Evolutionary conservation across 345 rosid species (phyloP).

Genomic region (Firmiana major): DNA sequence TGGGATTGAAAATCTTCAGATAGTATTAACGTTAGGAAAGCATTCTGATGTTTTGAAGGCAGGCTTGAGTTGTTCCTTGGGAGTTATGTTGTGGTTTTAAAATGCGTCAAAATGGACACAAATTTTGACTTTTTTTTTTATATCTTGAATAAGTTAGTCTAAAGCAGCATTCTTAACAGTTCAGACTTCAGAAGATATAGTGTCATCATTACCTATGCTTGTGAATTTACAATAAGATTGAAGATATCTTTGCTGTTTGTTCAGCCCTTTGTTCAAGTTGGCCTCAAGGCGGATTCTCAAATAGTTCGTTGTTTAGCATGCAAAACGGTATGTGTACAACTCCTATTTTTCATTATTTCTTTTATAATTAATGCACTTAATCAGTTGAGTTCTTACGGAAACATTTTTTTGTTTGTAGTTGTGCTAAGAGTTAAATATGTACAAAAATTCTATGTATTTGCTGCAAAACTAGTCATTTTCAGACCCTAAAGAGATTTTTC

Average conservation of each 20-base stretch:
- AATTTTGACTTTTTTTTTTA: not conserved
- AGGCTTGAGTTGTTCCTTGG: not conserved
- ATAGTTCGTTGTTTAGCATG: constrained; percentile 61
- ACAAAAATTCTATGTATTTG: not conserved
- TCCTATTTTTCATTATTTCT: not conserved
- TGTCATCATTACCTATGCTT: not conserved
- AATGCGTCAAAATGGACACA: not conserved
- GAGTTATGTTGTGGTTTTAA: not conserved
- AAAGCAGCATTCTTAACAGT: not conserved
- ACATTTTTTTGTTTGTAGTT: not conserved
- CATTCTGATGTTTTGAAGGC: not conserved
- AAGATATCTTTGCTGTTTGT: constrained; percentile 17
- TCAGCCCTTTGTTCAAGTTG: constrained; percentile 70
- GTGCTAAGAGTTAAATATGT: not conserved
- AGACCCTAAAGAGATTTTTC: not conserved
- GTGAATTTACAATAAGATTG: not conserved
- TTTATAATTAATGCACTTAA: not conserved
- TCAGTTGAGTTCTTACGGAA: not conserved
- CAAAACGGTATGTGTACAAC: constrained; percentile 56
- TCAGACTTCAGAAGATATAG: not conserved
- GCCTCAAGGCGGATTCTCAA: constrained; percentile 62
- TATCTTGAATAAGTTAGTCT: not conserved
- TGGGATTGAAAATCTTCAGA: not conserved
- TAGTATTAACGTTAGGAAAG: not conserved
- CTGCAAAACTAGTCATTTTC: not conserved